phyloP scores from a whole-genome alignment of 140 eudicot species.

The Ambrosia hybrid region DNA sequence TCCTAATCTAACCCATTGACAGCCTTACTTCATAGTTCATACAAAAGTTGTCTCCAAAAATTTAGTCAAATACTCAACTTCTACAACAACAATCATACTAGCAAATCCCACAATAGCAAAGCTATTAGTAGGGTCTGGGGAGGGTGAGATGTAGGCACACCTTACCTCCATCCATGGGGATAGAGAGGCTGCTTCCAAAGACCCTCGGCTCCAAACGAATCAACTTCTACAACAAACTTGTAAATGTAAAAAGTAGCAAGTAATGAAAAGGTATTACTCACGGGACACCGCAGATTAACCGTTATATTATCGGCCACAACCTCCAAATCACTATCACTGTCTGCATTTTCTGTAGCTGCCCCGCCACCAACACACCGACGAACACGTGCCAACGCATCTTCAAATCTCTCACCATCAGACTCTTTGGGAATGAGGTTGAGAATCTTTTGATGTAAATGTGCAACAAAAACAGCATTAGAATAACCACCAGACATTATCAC shows the following conservation, averaged over 20 bases:
- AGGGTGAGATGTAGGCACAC: too few species aligned
- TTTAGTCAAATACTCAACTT: too few species aligned
- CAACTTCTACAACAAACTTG: not conserved
- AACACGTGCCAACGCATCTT: conserved; percentile 91
- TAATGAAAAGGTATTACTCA: conserved; percentile 39
- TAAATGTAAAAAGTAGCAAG: conserved; percentile 7
- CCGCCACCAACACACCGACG: conserved; percentile 99
- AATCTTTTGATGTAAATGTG: conserved; percentile 41
- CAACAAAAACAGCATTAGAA: conserved; percentile 16
- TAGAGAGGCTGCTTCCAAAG: too few species aligned
- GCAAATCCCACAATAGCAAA: too few species aligned
- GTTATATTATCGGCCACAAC: conserved; percentile 85
- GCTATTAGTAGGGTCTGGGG: too few species aligned
- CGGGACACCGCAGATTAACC: conserved; percentile 95
- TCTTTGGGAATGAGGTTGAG: conserved; percentile 82
- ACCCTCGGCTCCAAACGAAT: too few species aligned
- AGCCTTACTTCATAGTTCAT: too few species aligned
- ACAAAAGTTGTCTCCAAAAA: too few species aligned
- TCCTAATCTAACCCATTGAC: too few species aligned
- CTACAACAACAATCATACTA: too few species aligned
- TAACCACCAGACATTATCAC: too few species aligned
- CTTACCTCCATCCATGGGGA: too few species aligned
- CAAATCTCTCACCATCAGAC: conserved; percentile 87
- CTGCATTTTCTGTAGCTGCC: conserved; percentile 75
- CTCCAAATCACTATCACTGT: conserved; percentile 94